Evolutionary conservation across 805 yeast genomes (phyloP).

Genomic region (Kregervanrija pseudodelftensis): DNA sequence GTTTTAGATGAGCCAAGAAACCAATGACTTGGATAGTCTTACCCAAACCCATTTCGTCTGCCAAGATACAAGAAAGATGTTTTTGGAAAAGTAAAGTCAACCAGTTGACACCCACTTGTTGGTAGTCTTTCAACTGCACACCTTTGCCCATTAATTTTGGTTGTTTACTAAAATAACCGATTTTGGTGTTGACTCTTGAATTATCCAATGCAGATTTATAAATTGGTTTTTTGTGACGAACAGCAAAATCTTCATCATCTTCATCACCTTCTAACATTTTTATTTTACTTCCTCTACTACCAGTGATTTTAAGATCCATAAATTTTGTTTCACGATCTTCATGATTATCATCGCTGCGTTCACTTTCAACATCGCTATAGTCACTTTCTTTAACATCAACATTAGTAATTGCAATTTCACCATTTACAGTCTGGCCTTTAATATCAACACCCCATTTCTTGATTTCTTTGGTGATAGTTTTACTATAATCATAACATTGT

Average conservation of each 20-base stretch:
- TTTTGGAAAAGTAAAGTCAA: conserved; percentile 68
- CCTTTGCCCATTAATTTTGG: conserved; percentile 62
- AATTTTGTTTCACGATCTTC: conserved; percentile 10
- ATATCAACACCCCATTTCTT: conserved; percentile 82
- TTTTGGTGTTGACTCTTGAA: conserved; percentile 10
- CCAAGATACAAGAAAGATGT: conserved; percentile 82
- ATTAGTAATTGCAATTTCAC: conserved; percentile 62
- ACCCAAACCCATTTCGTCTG: conserved; percentile 99
- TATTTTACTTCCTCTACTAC: conserved; percentile 20
- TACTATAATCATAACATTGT: conserved; percentile 74
- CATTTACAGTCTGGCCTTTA: conserved; percentile 40
- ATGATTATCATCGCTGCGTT: conserved; percentile 23
- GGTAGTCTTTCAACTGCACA: conserved; percentile 75
- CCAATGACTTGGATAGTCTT: conserved; percentile 95
- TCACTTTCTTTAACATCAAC: conserved; percentile 28
- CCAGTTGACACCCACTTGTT: conserved; percentile 98
- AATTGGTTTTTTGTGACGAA: conserved; percentile 11
- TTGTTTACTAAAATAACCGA: conserved; percentile 53
- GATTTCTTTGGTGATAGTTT: conserved; percentile 62
- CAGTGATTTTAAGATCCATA: conserved; percentile 63
- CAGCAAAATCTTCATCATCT: conserved; percentile 23
- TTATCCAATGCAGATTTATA: conserved; percentile 26
- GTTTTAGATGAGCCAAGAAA: conserved; percentile 78
- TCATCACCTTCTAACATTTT: conserved; percentile 35
- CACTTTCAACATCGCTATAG: conserved; percentile 2